phyloP scores from a whole-genome alignment of 345 rosid species.

The Dipteronia dyeriana region DNA sequence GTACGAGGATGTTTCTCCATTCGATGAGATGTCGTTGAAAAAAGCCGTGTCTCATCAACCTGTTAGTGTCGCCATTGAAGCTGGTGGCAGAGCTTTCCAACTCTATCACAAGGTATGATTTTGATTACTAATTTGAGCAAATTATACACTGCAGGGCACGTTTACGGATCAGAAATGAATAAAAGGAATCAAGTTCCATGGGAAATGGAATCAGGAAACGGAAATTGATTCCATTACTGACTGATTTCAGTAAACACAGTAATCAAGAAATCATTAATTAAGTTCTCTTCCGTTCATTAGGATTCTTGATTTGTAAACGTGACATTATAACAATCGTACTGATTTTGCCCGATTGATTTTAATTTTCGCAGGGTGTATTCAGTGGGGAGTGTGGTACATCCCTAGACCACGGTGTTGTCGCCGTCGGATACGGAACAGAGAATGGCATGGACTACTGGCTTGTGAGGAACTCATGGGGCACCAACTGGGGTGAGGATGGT shows the following conservation, averaged over 20 bases:
- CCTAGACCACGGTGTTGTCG: slow-evolving; percentile 80
- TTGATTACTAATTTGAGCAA: too few relatives aligned
- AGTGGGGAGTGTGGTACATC: slow-evolving; percentile 65
- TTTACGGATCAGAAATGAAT: too few relatives aligned
- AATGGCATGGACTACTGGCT: slow-evolving; percentile 80
- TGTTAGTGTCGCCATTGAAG: slow-evolving; percentile 95
- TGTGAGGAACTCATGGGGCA: slow-evolving; percentile 82
- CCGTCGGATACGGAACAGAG: slow-evolving; percentile 83
- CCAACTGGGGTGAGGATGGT: slow-evolving; percentile 67
- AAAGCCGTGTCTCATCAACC: slow-evolving; percentile 87
- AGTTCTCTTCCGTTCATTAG: too few relatives aligned
- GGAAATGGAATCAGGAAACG: too few relatives aligned
- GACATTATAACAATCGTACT: too few relatives aligned
- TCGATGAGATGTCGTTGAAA: slow-evolving; percentile 60
- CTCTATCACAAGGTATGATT: slow-evolving; percentile 68
- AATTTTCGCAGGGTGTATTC: slow-evolving; percentile 64
- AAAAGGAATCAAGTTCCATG: too few relatives aligned
- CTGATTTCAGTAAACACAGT: too few relatives aligned
- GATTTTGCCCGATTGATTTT: too few relatives aligned
- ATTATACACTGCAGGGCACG: too few relatives aligned
- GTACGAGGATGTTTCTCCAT: slow-evolving; percentile 70
- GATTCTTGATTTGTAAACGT: too few relatives aligned
- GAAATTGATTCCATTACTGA: too few relatives aligned
- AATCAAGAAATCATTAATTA: too few relatives aligned
- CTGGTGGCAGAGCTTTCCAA: slow-evolving; percentile 76